These are phyloP conservation scores for Lyophyllum shimeji DNA, from an alignment of 768 basidiomycete species.

Conservation along the genomic window DNA sequence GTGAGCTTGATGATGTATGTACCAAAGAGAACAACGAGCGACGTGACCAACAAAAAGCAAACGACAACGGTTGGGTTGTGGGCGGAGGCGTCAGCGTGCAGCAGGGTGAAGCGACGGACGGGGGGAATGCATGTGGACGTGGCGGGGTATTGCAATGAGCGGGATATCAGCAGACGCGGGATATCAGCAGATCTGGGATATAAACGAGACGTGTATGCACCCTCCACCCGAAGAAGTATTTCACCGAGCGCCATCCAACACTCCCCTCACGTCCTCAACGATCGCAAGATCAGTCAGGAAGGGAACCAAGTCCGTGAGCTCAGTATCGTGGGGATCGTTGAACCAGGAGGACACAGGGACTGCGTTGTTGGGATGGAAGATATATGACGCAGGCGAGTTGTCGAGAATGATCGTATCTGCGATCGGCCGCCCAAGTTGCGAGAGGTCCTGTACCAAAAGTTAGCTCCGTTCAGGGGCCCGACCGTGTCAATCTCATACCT, in stretches of 20 bases:
- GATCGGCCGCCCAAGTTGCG: conserved; percentile 93
- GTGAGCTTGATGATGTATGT: conserved; percentile 18
- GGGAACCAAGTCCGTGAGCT: conserved; percentile 92
- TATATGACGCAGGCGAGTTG: conserved; percentile 98
- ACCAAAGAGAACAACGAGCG: conserved; percentile 19
- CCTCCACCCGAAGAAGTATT: conserved; percentile 2
- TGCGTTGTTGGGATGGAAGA: conserved; percentile 99
- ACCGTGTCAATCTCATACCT: conserved; percentile 49
- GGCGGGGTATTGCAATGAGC: conserved; percentile 13
- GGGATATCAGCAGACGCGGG: conserved; percentile 11
- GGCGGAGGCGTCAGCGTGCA: not conserved
- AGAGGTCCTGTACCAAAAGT: conserved; percentile 71
- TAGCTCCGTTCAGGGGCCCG: not conserved
- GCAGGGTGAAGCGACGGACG: conserved; percentile 4
- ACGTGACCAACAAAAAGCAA: conserved; percentile 15
- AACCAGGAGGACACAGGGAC: conserved; percentile 99
- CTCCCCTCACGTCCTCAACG: conserved; percentile 89
- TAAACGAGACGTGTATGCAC: conserved; percentile 14
- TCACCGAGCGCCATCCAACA: conserved; percentile 83
- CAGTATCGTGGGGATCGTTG: conserved; percentile 98
- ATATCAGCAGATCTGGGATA: conserved; percentile 14
- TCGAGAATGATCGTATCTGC: conserved; percentile 96
- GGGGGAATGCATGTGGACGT: conserved; percentile 1
- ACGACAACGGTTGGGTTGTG: conserved; percentile 5
- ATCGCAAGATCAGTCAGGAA: conserved; percentile 87